Percentiles rank a stretch among this genome's conserved stretches.
Conservation (phyloP, 192 early-diverging fungal species). For the Coemansia sp. region DNA sequence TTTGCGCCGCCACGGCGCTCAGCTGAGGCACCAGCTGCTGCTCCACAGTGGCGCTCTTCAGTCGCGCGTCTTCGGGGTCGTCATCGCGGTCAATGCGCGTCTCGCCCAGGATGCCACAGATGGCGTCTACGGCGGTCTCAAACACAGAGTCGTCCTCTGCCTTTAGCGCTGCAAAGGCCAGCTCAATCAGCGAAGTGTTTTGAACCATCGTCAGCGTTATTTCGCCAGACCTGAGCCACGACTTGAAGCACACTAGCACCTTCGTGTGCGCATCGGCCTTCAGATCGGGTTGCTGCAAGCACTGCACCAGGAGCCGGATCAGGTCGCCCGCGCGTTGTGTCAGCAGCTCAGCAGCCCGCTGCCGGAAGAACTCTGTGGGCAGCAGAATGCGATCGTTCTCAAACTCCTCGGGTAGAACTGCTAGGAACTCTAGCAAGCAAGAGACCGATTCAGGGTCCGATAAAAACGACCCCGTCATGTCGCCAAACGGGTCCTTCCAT, state of each 20-base stretch:
- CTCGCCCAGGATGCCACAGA: slow-evolving; percentile 80
- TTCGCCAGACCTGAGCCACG: slow-evolving; percentile 85
- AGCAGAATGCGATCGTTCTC: slow-evolving; percentile 67
- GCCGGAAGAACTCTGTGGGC: slow-evolving; percentile 62
- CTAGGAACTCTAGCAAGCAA: slow-evolving; percentile 80
- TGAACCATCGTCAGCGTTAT: slow-evolving; percentile 66
- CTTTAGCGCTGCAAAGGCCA: slow-evolving; percentile 75
- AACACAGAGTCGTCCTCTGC: slow-evolving; percentile 66
- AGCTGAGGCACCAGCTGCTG: slow-evolving; percentile 59
- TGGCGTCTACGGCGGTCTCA: slow-evolving; percentile 83
- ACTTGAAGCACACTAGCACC: slow-evolving; percentile 73
- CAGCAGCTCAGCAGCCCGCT: slow-evolving; percentile 64
- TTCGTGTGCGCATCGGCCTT: slow-evolving; percentile 64
- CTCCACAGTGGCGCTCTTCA: slow-evolving; percentile 67
- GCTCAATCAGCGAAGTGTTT: slow-evolving; percentile 65
- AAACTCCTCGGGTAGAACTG: slow-evolving; percentile 88
- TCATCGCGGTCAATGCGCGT: slow-evolving; percentile 57
- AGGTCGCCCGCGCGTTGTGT: slow-evolving; percentile 69
- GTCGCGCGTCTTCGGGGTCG: slow-evolving; percentile 53
- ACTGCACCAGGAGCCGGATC: slow-evolving; percentile 69
- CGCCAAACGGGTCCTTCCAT: slow-evolving; percentile 81
- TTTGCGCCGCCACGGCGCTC: slow-evolving; percentile 39
- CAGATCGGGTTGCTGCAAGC: slow-evolving; percentile 63
- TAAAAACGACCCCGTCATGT: slow-evolving; percentile 74
- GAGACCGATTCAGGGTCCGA: slow-evolving; percentile 62